Base-by-base conservation (phyloP, 1,139 yeast species). In the Diutina pseudorugosa region DNA sequence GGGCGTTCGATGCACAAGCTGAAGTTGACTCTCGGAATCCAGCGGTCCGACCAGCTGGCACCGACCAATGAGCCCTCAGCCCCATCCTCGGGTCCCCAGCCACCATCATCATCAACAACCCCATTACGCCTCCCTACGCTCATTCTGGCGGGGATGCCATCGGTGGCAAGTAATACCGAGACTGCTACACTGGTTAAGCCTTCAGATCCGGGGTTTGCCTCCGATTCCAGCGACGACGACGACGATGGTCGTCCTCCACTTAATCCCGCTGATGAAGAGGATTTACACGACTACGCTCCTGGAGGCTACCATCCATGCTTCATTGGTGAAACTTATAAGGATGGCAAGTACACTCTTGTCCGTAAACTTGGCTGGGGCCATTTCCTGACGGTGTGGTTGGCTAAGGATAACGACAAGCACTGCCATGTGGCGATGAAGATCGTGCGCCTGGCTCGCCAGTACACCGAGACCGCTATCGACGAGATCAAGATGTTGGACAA, bases 321-420 rank as follows among this genome's bases (percentile, higher is more conserved):
- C 54, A 69, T 69, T 51, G 74, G 75, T 18, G 76, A 71, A 51
- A 60, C 60, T 42, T 73, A 71, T 58, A 65, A 65, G 53, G 66
- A 71, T 45, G 59, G 60, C 51, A 65, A 64, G 52, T 73, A 73
- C 59, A 65, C 71, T 2, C 60, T 71, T 27, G 63, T 71, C 18
- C 60, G 74, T 20, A 72, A 72, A 57, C 61, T 73, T 16, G 79
- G 79, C 2, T 75, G 79, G 79, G 79, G 79, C 27, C 79, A 75
- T 58, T 75, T 75, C 55, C 72, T 76, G 25, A 75, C 79, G 3
- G 79, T 75, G 12, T 75, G 79, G 79, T 62, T 75, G 36, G 79
- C 79, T 2, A 64, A 72, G 51, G 68, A 68, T 52, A 64, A 69
- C 57, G 69, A 63, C 56, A 66, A 64, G 53, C 64, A 68, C 48